Base-by-base conservation (phyloP, 2,329 filamentous ascomycete genomes). In the Cryphonectria parasitica region DNA sequence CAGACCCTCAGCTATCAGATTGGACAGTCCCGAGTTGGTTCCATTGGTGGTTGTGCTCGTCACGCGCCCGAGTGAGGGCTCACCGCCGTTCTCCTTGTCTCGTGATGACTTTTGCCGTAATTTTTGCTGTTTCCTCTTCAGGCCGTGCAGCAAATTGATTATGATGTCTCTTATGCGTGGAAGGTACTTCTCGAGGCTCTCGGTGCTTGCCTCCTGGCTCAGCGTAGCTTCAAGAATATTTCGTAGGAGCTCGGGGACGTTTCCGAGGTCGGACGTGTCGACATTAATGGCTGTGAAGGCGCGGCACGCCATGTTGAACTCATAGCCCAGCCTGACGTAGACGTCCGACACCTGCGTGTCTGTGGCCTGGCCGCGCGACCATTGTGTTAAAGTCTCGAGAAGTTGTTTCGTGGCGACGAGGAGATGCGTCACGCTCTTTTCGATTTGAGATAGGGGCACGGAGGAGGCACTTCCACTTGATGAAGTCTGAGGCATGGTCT, bases 251-350 rank as follows among this genome's bases (percentile, higher is more conserved):
- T 99, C 96, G 7, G 96, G 96, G 2, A 99, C 96, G 75, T 97
- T 97, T 70, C 96, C 96, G 17, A 99, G 86, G 80, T 99, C 96
- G 36, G 90, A 89, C 1, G 95, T 98, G 77, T 99, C 96, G 73
- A 99, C 96, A 73, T 97, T 96, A 77, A 99, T 99, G 71, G 95
- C 94, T 77, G 93, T 94, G 82, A 99, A 99, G 73, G 96, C 95
- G 69, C 96, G 92, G 81, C 95, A 98, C 39, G 96, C 96, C 84
- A 99, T 96, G 82, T 99, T 99, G 87, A 99, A 99, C 82, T 99
- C 96, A 82, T 99, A 99, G 63, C 96, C 96, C 73, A 99, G 85
- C 72, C 96, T 92, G 72, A 99, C 96, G 79, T 99, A 99, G 76
- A 99, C 96, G 80, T 99, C 96, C 17, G 96, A 98, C 71, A 99